phyloP scores from a whole-genome alignment of 805 yeast genomes.

The Lachancea quebecensis region DNA sequence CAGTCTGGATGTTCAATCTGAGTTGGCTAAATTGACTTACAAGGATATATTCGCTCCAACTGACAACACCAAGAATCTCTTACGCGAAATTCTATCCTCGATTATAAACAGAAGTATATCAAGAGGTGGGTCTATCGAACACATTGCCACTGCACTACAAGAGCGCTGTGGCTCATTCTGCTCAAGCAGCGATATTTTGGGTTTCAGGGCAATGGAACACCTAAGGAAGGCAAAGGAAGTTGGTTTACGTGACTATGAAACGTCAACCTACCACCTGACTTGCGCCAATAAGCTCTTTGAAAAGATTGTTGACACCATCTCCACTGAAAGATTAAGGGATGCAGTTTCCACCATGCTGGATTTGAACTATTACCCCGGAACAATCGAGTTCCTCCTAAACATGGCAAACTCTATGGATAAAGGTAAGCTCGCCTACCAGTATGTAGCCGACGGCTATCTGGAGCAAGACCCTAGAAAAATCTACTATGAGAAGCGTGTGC shows the following conservation, averaged over 20 bases:
- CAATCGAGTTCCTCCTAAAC: slow-evolving; percentile 72
- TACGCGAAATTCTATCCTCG: slow-evolving; percentile 82
- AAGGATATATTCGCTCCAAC: slow-evolving; percentile 72
- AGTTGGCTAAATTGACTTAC: slow-evolving; percentile 60
- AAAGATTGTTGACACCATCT: slow-evolving; percentile 70
- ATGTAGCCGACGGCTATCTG: slow-evolving; percentile 44
- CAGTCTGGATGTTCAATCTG: slow-evolving; percentile 58
- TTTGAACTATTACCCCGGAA: slow-evolving; percentile 75
- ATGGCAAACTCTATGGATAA: slow-evolving; percentile 66
- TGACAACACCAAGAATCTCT: slow-evolving; percentile 45
- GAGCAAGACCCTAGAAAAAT: slow-evolving; percentile 45
- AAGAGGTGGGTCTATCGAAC: slow-evolving; percentile 88
- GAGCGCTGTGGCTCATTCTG: slow-evolving; percentile 94
- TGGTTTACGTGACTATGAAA: slow-evolving; percentile 65
- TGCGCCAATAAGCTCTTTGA: slow-evolving; percentile 73
- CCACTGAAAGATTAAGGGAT: slow-evolving; percentile 73
- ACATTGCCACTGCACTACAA: slow-evolving; percentile 79
- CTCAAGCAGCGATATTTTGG: slow-evolving; percentile 85
- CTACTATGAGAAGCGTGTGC: slow-evolving; percentile 45
- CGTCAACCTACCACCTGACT: slow-evolving; percentile 55
- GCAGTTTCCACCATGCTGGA: slow-evolving; percentile 72
- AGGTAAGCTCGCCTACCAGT: slow-evolving; percentile 52
- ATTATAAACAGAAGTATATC: slow-evolving; percentile 82
- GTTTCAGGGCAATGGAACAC: slow-evolving; percentile 90
- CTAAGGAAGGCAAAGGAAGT: slow-evolving; percentile 77